Percentiles rank a stretch among this genome's conserved stretches.
Conservation (phyloP, 2,329 filamentous ascomycete genomes). For the Hypoxylon rubiginosum region DNA sequence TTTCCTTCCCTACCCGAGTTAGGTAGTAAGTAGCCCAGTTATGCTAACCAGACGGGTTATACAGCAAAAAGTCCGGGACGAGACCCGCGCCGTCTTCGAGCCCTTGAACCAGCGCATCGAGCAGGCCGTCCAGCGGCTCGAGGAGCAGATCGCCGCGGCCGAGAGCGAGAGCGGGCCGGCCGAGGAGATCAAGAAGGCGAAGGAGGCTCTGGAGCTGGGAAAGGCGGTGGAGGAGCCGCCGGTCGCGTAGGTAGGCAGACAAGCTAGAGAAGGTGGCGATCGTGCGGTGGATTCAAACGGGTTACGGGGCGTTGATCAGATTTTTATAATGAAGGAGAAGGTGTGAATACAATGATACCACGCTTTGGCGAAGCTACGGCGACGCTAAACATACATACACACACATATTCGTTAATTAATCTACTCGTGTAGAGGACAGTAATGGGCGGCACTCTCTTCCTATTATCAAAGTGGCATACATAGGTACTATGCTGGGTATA, state of each 20-base stretch:
- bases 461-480: not conserved
- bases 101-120: constrained; percentile 78
- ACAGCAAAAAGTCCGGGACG: constrained; percentile 83
- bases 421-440: not conserved
- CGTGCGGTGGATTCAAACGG: not conserved
- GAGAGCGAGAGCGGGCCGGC: constrained; percentile 62
- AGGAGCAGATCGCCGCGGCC: constrained; percentile 79
- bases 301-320: constrained; percentile 15
- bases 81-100: constrained; percentile 87
- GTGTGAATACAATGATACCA: constrained; percentile 40
- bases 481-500: constrained; percentile 35
- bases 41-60: not conserved
- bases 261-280: constrained; percentile 2
- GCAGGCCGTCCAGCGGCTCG: constrained; percentile 78
- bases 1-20: too few relatives aligned
- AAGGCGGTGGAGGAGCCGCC: constrained; percentile 56
- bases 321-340: constrained; percentile 17
- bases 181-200: constrained; percentile 69
- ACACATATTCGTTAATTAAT: not conserved
- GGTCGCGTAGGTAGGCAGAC: constrained; percentile 33
- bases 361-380: constrained; percentile 2
- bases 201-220: constrained; percentile 65
- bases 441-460: constrained; percentile 10
- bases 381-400: not conserved
- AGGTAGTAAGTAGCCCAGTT: too few relatives aligned